Conservation (phyloP, 2,329 filamentous ascomycete genomes). For the Parafenestella ontariensis region DNA sequence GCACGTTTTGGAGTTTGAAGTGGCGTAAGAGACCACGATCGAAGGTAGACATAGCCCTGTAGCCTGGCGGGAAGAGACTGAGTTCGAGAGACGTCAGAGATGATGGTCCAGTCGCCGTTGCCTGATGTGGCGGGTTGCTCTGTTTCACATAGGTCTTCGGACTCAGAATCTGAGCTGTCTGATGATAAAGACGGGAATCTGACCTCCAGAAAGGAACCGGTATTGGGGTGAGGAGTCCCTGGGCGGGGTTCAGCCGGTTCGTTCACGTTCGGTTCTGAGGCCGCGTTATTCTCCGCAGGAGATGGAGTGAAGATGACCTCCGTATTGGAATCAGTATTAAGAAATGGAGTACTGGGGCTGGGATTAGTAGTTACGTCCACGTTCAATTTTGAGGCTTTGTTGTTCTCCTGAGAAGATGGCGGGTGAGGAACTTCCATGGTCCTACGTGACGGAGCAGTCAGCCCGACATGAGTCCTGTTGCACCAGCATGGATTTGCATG, state of each 20-base stretch:
- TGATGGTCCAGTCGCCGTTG: slow-evolving; percentile 11
- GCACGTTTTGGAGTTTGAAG: background rate
- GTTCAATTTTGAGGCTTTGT: background rate
- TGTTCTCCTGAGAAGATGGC: background rate
- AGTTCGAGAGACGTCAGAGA: background rate
- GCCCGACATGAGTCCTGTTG: background rate
- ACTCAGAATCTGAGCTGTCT: background rate
- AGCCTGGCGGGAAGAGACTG: background rate
- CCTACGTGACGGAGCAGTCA: background rate
- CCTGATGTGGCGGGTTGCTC: background rate
- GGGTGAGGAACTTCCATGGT: background rate
- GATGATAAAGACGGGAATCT: background rate
- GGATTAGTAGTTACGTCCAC: no score
- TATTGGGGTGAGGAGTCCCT: background rate
- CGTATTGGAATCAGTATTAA: no score
- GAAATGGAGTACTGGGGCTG: no score
- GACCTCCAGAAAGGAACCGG: background rate
- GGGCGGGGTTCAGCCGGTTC: background rate
- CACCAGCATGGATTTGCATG: slow-evolving; percentile 37
- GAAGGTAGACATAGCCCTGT: background rate
- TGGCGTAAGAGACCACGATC: background rate
- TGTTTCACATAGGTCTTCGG: background rate
- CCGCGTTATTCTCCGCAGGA: background rate
- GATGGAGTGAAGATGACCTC: no score
- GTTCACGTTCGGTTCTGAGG: background rate